Base-by-base conservation (phyloP, 2,329 filamentous ascomycete species). In the Aspergillus versicolor region DNA sequence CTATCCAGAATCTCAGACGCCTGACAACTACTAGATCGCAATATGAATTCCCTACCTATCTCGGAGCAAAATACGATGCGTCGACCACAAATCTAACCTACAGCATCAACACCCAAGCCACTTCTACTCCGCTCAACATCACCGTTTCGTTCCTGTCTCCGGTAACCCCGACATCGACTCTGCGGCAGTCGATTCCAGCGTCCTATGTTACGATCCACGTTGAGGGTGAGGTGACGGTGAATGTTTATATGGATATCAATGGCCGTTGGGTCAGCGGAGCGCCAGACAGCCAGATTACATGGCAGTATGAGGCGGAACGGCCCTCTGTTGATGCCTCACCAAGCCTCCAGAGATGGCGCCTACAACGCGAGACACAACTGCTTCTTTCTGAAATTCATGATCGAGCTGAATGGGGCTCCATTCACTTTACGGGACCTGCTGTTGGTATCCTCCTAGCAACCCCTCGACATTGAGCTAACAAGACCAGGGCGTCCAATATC, bases 201-300 rank as follows among this genome's bases (percentile, higher is more conserved):
- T 87, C 88, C 24, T 95, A 95, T 70, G 69, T 95, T 60, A 88
- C 84, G 5, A 80, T 93, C 41, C 75, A 86, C 66, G 88, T 89
- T 12, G 81, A 86, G 59, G 90, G 90, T 5, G 79, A 79, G 61
- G 83, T 87, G 50, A 79, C 87, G 60, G 75, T 90, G 12, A 82
- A 86, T 66, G 61, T 77, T 13, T 90, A 89, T 65, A 75, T 88
- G 58, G 88, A 90, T 67, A 63, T 89, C 53, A 89, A 90, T 65
- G 88, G 88, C 7, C 86, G 92, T 68, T 96, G 91, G 90, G 88
- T 91, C 58, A 94, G 88, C 67, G 90, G 90, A 17, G 83, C 92
- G 62, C 79, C 85, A 49, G 85, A 82, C 34, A 90, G 83, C 64
- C 78, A 82, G 52, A 88, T 95, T 54, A 79, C 82, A 57, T 95